phyloP scores from a whole-genome alignment of 305 asterid genomes.

The Plantago rigida region DNA sequence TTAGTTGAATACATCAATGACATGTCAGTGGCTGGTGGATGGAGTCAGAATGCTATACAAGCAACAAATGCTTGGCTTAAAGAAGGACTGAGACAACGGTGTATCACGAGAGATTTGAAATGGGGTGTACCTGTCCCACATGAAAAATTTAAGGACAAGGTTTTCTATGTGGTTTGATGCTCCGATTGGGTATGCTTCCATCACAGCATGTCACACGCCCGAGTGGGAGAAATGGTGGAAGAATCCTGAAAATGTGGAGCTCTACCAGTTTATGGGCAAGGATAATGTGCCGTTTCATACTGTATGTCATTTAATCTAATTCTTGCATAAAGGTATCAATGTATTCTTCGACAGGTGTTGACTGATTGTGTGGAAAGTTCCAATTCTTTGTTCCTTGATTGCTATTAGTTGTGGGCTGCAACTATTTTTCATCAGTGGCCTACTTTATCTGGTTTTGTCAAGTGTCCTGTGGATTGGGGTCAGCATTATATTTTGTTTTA shows the following conservation, averaged over 20 bases:
- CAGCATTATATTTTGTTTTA: too few relatives aligned
- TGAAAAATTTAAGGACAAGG: constrained; percentile 79
- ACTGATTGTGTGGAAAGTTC: constrained; percentile 11
- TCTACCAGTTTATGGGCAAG: constrained; percentile 96
- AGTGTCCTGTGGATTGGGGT: too few relatives aligned
- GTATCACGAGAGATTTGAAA: constrained; percentile 90
- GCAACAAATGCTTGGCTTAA: constrained; percentile 73
- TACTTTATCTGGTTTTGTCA: too few relatives aligned
- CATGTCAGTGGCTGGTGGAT: constrained; percentile 72
- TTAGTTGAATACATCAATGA: constrained; percentile 52
- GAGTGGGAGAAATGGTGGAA: constrained; percentile 99
- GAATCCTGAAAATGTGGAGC: constrained; percentile 87
- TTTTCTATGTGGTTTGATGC: constrained; percentile 99
- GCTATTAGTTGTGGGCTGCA: constrained; percentile 1
- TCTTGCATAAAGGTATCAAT: not conserved
- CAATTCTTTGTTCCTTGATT: not conserved
- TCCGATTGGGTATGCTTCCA: constrained; percentile 89
- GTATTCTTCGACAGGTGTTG: not conserved
- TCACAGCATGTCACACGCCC: constrained; percentile 79
- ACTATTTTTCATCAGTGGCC: not conserved
- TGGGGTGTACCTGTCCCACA: constrained; percentile 98
- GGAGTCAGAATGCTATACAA: constrained; percentile 94
- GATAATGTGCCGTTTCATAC: constrained; percentile 96
- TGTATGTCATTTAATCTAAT: constrained; percentile 37
- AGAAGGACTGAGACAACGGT: constrained; percentile 75